A percentile compares a stretch with the other conserved stretches of the same genome.
These are phyloP conservation scores for Madurella mycetomatis DNA, from an alignment of 2,329 filamentous ascomycete species.

Conservation along the genomic window DNA sequence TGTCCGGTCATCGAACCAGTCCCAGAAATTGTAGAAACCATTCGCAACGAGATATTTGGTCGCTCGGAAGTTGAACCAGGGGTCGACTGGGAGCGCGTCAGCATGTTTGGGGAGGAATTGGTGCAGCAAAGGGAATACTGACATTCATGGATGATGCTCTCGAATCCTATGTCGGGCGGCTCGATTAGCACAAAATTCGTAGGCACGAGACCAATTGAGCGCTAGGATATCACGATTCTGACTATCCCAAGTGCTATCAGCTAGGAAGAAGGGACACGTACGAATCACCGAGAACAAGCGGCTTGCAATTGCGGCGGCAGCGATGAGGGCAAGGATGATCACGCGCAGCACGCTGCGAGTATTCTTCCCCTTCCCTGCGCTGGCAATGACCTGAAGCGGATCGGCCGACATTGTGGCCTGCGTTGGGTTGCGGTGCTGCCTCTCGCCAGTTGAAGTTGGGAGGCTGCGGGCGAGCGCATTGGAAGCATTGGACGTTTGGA, in stretches of 20 bases:
- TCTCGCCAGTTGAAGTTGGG: conserved; percentile 21
- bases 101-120: conserved; percentile 2
- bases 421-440: conserved; percentile 24
- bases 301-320: conserved; percentile 84
- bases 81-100: conserved; percentile 67
- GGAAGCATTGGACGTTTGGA: conserved; percentile 20
- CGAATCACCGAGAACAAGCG: conserved; percentile 98
- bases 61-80: conserved; percentile 99
- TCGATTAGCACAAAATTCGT: conserved; percentile 31
- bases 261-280: conserved; percentile 46
- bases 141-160: conserved; percentile 99
- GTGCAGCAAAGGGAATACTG: conserved; percentile 40
- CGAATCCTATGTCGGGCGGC: conserved; percentile 62
- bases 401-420: conserved; percentile 29
- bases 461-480: conserved; percentile 16
- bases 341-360: conserved; percentile 81
- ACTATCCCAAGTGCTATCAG: background rate
- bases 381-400: conserved; percentile 47
- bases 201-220: background rate
- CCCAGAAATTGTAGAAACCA: conserved; percentile 99
- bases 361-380: conserved; percentile 74
- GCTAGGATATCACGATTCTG: background rate
- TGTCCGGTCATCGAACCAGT: conserved; percentile 99
- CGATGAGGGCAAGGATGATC: conserved; percentile 86
- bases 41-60: conserved; percentile 96